Conservation (phyloP, 495 filamentous ascomycete species). For the Penicillium lividum region DNA sequence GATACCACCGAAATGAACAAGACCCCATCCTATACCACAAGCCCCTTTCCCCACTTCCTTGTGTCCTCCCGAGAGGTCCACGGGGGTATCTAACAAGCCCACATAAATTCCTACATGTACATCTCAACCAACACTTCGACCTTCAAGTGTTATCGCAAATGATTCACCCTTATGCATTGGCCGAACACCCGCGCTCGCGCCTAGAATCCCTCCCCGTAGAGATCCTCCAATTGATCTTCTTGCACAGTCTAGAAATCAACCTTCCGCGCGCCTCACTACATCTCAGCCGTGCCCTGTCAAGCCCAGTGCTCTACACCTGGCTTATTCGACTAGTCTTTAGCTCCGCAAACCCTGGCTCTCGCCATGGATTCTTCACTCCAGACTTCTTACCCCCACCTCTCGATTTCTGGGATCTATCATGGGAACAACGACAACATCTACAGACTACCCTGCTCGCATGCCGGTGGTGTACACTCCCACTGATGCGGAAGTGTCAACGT, state of each 20-base stretch:
- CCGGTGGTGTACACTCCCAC: conserved; percentile 46
- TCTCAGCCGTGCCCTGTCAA: conserved; percentile 36
- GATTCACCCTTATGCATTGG: conserved; percentile 1
- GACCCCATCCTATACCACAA: not conserved
- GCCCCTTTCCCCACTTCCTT: not conserved
- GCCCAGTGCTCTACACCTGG: conserved; percentile 44
- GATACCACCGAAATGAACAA: not conserved
- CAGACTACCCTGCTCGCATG: conserved; percentile 41
- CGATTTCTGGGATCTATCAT: conserved; percentile 31
- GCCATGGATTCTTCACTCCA: conserved; percentile 33
- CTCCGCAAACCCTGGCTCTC: conserved; percentile 34
- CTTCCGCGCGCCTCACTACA: conserved; percentile 48
- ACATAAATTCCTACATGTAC: not conserved
- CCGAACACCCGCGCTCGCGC: conserved; percentile 23
- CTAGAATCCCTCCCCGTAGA: conserved; percentile 56
- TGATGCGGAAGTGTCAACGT: conserved; percentile 43
- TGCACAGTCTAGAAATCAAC: conserved; percentile 50
- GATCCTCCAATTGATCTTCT: conserved; percentile 53
- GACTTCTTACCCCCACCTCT: conserved; percentile 42
- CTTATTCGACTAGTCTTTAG: conserved; percentile 46
- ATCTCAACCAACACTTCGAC: not conserved
- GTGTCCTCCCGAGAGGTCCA: not conserved
- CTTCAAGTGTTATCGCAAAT: not conserved
- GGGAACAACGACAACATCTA: conserved; percentile 25
- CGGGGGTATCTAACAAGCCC: not conserved